phyloP scores from a whole-genome alignment of 2,329 filamentous ascomycete species.

The Cordyceps sp. region DNA sequence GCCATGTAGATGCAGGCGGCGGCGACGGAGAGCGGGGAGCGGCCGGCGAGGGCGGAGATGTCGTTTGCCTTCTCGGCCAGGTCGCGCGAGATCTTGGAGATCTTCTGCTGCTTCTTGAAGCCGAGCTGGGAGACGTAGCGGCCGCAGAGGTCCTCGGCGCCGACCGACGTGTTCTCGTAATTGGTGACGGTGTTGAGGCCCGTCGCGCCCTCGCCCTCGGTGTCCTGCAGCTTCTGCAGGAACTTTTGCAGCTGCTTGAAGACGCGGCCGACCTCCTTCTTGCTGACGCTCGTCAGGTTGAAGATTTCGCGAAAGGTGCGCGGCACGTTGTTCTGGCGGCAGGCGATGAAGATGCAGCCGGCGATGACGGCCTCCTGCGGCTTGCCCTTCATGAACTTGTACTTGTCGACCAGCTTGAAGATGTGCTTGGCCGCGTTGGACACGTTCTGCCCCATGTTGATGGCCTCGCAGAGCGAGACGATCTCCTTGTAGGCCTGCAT shows the following conservation, averaged over 20 bases:
- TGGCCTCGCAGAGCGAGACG: constrained; percentile 68
- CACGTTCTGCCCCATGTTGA: constrained; percentile 64
- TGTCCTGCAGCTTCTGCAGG: constrained; percentile 55
- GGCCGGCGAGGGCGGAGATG: constrained; percentile 71
- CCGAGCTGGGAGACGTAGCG: constrained; percentile 79
- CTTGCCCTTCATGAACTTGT: constrained; percentile 89
- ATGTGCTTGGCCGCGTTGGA: constrained; percentile 86
- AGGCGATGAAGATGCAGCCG: constrained; percentile 94
- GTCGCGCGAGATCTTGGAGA: constrained; percentile 64
- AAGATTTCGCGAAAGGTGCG: constrained; percentile 93
- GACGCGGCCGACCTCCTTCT: constrained; percentile 92
- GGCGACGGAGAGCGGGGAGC: constrained; percentile 84
- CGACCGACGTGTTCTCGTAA: constrained; percentile 65
- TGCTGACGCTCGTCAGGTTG: constrained; percentile 79
- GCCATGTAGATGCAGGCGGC: constrained; percentile 96
- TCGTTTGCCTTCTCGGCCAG: constrained; percentile 64
- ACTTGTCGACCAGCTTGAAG: constrained; percentile 87
- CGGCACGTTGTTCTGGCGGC: constrained; percentile 71
- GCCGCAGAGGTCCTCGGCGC: constrained; percentile 68
- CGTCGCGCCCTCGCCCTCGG: constrained; percentile 26
- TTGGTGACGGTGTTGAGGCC: constrained; percentile 42
- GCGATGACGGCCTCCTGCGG: constrained; percentile 86
- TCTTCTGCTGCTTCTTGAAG: constrained; percentile 51
- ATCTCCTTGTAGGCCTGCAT: constrained; percentile 83
- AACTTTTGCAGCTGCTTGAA: constrained; percentile 91